phyloP scores from a whole-genome alignment of 345 rosid species.

The Syzygium grande region DNA sequence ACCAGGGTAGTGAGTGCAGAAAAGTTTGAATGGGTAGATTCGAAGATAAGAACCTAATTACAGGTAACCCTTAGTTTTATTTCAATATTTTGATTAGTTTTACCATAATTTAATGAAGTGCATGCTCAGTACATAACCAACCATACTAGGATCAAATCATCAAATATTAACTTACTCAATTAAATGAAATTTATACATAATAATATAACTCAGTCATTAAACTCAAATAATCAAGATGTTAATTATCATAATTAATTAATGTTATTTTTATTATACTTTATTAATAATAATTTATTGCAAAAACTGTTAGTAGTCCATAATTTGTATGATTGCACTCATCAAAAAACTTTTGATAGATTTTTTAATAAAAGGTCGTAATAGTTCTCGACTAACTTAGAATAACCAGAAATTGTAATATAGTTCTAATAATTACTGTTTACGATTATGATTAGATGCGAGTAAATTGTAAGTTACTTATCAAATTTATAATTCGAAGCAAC shows the following conservation, averaged over 20 bases:
- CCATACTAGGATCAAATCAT: too few species aligned
- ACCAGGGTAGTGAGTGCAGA: too few species aligned
- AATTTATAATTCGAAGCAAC: too few species aligned
- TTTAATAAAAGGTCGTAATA: not conserved
- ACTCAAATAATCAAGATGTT: not conserved
- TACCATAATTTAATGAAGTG: not conserved
- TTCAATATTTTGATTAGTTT: not conserved
- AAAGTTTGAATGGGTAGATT: too few species aligned
- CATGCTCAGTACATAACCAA: too few species aligned
- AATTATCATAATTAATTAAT: not conserved
- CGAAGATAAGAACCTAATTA: not conserved
- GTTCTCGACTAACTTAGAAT: not conserved
- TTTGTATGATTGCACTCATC: not conserved
- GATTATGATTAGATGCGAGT: too few species aligned
- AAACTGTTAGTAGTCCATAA: not conserved
- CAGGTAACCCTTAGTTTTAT: not conserved
- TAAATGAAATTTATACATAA: not conserved
- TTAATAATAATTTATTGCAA: not conserved
- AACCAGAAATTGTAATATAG: not conserved
- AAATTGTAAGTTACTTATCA: too few species aligned
- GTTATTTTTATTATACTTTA: not conserved
- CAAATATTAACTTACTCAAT: too few species aligned
- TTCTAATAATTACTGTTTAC: not conserved
- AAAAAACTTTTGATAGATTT: not conserved
- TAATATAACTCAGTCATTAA: not conserved